Base-by-base conservation (phyloP, 805 yeast species). In the Candida andamanensis region DNA sequence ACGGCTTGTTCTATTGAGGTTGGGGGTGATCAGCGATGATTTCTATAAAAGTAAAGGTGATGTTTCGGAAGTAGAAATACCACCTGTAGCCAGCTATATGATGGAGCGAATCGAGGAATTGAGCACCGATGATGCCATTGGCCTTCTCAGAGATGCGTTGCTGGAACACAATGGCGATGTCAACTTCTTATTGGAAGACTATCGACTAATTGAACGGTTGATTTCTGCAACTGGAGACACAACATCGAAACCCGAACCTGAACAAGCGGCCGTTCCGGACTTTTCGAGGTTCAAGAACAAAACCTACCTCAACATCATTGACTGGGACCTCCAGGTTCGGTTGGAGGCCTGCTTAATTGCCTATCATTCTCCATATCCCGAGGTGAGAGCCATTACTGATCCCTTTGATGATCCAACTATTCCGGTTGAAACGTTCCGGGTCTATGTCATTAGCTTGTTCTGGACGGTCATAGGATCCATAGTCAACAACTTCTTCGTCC, bases 381-480 rank as follows among this genome's bases (percentile, higher is more conserved):
- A 62, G 36, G 52, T 61, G 5, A 43, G 68, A 40, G 52, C 67
- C 3, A 58, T 62, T 14, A 57, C 64, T 2, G 66, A 61, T 28
- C 65, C 67, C 4, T 56, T 39, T 33, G 68, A 62, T 35, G 67
- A 62, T 35, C 53, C 58, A 1, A 35, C 39, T 1, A 37, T 54
- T 11, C 57, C 59, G 2, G 50, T 43, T 4, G 68, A 62, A 24
- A 61, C 67, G 1, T 46, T 64, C 10, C 41, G 72, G 30, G 69
- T 56, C 0, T 65, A 65, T 40, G 60, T 52, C 4, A 62, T 65
- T 22, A 58, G 63, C 2, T 40, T 60, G 3, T 48, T 56, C 27
- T 65, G 72, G 72, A 65, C 70, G 2, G 33, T 59, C 6, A 42
- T 65, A 14, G 71, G 71, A 1, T 52, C 68, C 8, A 41, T 62